Evolutionary conservation across 2,329 filamentous ascomycete genomes (phyloP), one percentile per base, ranked within the genome.

Genomic region (Botrytis porri): DNA sequence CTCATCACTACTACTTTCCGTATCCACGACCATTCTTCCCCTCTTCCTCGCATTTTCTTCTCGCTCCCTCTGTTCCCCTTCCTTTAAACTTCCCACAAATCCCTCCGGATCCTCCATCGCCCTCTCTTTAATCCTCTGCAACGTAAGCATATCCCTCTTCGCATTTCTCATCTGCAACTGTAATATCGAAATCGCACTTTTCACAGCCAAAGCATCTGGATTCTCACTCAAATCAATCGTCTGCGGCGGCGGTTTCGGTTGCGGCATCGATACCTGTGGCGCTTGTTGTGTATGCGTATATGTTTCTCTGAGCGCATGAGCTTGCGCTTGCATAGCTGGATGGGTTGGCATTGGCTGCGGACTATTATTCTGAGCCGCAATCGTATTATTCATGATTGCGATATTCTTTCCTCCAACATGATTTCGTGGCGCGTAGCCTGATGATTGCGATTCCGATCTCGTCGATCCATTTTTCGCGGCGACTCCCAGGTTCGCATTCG

Each of bases 121-220:
- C 5, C 88, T 89, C 29, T 88, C 84, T 81, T 94, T 95, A 78
- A 93, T 88, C 73, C 85, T 84, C 77, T 90, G 88, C 48, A 98
- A 85, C 0, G 87, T 84, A 77, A 88, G 87, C 69, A 98, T 90
- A 82, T 98, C 95, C 64, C 88, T 87, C 67, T 90, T 85, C 59
- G 93, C 93, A 80, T 92, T 92, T 79, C 91, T 89, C 76, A 90
- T 90, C 84, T 98, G 95, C 76, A 97, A 86, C 83, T 97, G 94
- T 64, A 98, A 85, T 69, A 97, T 90, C 14, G 93, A 92, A 74
- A 98, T 94, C 63, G 95, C 93, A 39, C 92, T 93, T 76, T 92
- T 90, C 74, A 98, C 86, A 8, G 95, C 95, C 74, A 98, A 91
- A 37, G 92, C 94, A 84, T 98, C 95, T 12, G 93, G 90, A 80